Conservation (phyloP, 2,329 filamentous ascomycete species). For the Rhynchosporium agropyri region DNA sequence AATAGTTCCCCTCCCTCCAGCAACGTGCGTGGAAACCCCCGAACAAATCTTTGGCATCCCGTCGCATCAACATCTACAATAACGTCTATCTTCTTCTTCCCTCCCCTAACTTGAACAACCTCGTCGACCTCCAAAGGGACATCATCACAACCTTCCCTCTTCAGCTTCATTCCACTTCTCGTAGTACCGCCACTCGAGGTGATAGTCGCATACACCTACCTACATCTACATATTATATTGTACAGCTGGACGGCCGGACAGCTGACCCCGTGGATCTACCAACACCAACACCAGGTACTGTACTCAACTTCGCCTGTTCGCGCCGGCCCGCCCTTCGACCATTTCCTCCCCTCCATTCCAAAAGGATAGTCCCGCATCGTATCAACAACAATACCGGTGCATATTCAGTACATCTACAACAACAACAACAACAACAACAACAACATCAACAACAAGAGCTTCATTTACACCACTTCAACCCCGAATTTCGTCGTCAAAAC, state of each 20-base stretch:
- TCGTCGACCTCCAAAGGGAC: too few species aligned
- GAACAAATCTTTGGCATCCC: too few species aligned
- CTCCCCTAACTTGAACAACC: neutral
- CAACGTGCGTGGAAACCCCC: neutral
- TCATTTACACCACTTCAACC: neutral
- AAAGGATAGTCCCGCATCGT: neutral
- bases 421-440: neutral
- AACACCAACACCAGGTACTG: neutral
- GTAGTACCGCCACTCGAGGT: too few species aligned
- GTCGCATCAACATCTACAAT: neutral
- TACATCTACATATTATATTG: neutral
- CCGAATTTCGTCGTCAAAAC: neutral
- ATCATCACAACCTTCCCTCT: too few species aligned
- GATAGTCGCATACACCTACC: too few species aligned
- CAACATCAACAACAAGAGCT: neutral
- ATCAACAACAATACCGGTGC: neutral
- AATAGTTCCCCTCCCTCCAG: neutral
- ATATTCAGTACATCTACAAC: neutral
- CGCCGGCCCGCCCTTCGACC: conserved; percentile 2
- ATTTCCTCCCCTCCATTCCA: neutral
- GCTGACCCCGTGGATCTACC: neutral
- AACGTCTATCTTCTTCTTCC: neutral
- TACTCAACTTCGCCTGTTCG: conserved; percentile 1
- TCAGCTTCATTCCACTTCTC: too few species aligned
- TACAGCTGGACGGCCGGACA: neutral